Evolutionary conservation across 2,329 filamentous ascomycete genomes (phyloP), one percentile per base, ranked within the genome.

Genomic region (Passalora sequoiae): DNA sequence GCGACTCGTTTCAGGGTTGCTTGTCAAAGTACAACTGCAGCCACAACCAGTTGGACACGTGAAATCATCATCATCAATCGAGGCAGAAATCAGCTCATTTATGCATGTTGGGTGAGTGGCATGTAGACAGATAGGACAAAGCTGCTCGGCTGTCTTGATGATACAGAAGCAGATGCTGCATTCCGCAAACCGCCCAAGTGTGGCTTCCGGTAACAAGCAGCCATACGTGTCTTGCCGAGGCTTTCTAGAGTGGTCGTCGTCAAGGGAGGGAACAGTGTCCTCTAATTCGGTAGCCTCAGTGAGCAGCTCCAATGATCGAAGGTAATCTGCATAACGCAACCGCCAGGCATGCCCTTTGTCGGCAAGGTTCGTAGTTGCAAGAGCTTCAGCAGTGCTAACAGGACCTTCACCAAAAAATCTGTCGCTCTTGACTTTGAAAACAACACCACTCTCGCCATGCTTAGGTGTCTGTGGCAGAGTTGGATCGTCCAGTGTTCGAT

Each of bases 231-330:
- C n/a, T n/a, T n/a, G n/a, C n/a, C n/a, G n/a, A n/a, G n/a, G n/a
- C n/a, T n/a, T n/a, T n/a, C n/a, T n/a, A n/a, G n/a, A n/a, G n/a
- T n/a, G n/a, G n/a, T n/a, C n/a, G n/a, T n/a, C n/a, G n/a, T n/a
- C n/a, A n/a, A n/a, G n/a, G n/a, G n/a, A n/a, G n/a, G n/a, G n/a
- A n/a, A n/a, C n/a, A n/a, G 76, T 75, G 51, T 80, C 80, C 19
- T 80, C 66, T 2, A 83, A 66, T 58, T 83, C 78, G 10, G 74
- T 72, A 38, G 73, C 69, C 50, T 75, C 67, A 16, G 76, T 68
- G 9, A 71, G 65, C 8, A 83, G 53, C 9, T 71, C 71, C 79
- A 78, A 82, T 6, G 74, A 70, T n/a, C 72, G 72, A 4, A 83
- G 67, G 43, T 79, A 66, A 36, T 78, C 66, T 3, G 79, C 76